A percentile compares a stretch with the other conserved stretches of the same genome.
phyloP scores from a whole-genome alignment of 2,329 filamentous ascomycete genomes.

The Phaeosphaeria sp. region DNA sequence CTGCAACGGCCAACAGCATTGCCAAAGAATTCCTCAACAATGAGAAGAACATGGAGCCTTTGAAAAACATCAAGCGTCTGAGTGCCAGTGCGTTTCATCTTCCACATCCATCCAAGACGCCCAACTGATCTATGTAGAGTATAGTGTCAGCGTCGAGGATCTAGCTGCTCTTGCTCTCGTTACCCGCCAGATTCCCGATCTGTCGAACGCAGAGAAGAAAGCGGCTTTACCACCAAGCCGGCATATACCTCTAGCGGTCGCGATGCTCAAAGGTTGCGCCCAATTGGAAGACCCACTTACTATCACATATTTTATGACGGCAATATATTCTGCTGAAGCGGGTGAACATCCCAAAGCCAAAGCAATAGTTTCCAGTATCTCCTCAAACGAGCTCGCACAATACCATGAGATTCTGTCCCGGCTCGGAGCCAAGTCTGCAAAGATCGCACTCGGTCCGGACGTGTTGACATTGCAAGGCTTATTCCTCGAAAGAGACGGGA shows the following conservation, averaged over 20 bases:
- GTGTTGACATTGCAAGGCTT: constrained; percentile 39
- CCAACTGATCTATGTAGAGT: constrained; percentile 28
- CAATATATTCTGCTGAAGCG: constrained; percentile 24
- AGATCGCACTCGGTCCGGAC: constrained; percentile 22
- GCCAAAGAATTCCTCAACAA: constrained; percentile 32
- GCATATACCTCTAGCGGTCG: constrained; percentile 23
- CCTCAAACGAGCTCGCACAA: constrained; percentile 21
- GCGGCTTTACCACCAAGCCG: constrained; percentile 32
- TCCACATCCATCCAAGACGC: neutral
- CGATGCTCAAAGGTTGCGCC: constrained; percentile 37
- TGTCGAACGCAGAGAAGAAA: constrained; percentile 22
- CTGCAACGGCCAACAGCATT: constrained; percentile 28
- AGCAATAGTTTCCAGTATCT: constrained; percentile 26
- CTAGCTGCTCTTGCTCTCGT: constrained; percentile 35
- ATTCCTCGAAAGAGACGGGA: constrained; percentile 37
- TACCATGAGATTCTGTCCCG: constrained; percentile 26
- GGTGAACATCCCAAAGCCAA: constrained; percentile 12
- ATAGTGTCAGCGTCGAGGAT: constrained; percentile 28
- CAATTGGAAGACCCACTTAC: constrained; percentile 36
- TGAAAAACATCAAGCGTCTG: constrained; percentile 21
- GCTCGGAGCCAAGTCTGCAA: constrained; percentile 24
- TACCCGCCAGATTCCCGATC: constrained; percentile 32
- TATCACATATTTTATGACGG: constrained; percentile 37
- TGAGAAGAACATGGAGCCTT: constrained; percentile 25
- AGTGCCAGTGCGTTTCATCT: constrained; percentile 27